Base-by-base conservation (phyloP, 106 monocot species). In the Agapanthus africanus region DNA sequence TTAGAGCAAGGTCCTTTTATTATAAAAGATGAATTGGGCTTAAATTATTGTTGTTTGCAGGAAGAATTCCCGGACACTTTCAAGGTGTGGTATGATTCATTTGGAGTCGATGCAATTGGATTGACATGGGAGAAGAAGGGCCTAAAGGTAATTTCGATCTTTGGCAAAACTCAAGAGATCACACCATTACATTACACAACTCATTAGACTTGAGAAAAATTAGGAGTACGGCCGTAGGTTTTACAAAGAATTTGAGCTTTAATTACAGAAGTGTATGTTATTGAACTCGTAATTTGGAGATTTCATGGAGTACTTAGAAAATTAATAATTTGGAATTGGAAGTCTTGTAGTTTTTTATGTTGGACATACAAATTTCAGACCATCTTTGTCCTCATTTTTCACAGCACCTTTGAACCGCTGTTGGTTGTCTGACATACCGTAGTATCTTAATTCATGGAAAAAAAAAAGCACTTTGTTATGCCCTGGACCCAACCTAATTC, bases 101-200 rank as follows among this genome's bases (percentile, higher is more conserved):
- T 83, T 67, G 99, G 99, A 71, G 86, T 86, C 34, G 99, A 93
- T 62, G 83, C 81, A 22, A 72, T 99, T 62, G 99, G 99, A 40
- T 74, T 99, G 72, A 99, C 85, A 22, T 99, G 99, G 99, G 73
- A 79, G 71, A 91, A 71, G 68, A 81, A 76, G 28, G 69, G 65
- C 33, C 71, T 71, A 1, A 91, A 82, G 91, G 91, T 91, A 80
- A 63, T 16, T 40, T 52, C 37, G n/a, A 10, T 71, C 23, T 68
- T 10, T 21, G 52, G 52, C 52, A 23, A 52, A 25, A 3, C 21
- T 23, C 5, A 22, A 52, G n/a, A 16, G 47, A 47, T n/a, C 11
- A 47, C 23, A 52, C 52, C 52, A 52, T 52, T 25, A 25, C 52
- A 2, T 52, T 7, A n/a, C n/a, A n/a, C 46, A 36, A 15, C 2